Conservation (phyloP, 2,329 filamentous ascomycete genomes). For the Colletotrichum ledebouriae region DNA sequence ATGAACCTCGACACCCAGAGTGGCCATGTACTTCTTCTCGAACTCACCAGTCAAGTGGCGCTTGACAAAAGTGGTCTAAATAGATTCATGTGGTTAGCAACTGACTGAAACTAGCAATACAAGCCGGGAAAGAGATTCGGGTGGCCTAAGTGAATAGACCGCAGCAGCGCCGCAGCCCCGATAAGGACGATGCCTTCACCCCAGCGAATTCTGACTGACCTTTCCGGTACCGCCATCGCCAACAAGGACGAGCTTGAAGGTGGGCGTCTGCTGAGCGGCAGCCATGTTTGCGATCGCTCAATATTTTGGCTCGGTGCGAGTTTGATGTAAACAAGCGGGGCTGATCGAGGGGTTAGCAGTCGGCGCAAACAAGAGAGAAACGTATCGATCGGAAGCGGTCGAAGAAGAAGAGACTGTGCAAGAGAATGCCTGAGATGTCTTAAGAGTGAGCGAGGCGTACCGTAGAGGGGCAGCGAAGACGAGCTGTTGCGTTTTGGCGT, state of each 20-base stretch:
- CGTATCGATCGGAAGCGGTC: conserved; percentile 12
- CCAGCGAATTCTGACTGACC: conserved; percentile 63
- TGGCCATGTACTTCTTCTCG: conserved; percentile 99
- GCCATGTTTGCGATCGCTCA: conserved; percentile 70
- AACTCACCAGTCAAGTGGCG: conserved; percentile 99
- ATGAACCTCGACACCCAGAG: conserved; percentile 99
- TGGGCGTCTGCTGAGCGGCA: conserved; percentile 73
- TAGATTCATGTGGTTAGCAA: conserved; percentile 44
- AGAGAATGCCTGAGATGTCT: conserved; percentile 34
- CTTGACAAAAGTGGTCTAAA: conserved; percentile 99
- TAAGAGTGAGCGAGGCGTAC: conserved; percentile 7
- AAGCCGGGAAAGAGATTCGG: neutral
- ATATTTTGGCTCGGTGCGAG: conserved; percentile 46
- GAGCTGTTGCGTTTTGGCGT: conserved; percentile 44
- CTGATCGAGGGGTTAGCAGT: conserved; percentile 41
- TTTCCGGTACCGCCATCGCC: conserved; percentile 99
- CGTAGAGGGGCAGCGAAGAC: conserved; percentile 21
- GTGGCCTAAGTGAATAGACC: neutral
- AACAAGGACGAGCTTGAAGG: conserved; percentile 99
- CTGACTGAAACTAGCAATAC: neutral
- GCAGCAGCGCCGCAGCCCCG: neutral
- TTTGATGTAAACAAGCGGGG: conserved; percentile 64
- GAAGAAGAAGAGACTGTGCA: conserved; percentile 35
- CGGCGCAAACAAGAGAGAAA: conserved; percentile 26
- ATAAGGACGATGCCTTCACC: neutral